phyloP scores from a whole-genome alignment of 148 eudicot species.

The Selenicereus undatus region DNA sequence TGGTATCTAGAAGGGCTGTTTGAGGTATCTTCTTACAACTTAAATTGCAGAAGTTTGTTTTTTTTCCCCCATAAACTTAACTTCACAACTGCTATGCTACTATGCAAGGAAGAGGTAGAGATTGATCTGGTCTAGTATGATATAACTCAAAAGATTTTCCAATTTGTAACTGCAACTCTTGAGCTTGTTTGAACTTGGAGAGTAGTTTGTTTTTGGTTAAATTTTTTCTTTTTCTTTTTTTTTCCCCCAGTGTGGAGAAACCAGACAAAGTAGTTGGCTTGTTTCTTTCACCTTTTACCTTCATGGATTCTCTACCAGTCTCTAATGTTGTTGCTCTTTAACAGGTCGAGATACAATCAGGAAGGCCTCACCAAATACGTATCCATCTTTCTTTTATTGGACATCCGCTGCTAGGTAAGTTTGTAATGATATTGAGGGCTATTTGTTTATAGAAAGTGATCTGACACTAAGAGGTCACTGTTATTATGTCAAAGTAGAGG shows the following conservation, averaged over 20 bases:
- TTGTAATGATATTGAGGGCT: not conserved
- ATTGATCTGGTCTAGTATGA: not conserved
- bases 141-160: not conserved
- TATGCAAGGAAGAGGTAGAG: too few relatives aligned
- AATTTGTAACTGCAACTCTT: not conserved
- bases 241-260: not conserved
- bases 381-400: constrained; percentile 93
- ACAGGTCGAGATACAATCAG: constrained; percentile 94
- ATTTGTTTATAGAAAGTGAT: not conserved
- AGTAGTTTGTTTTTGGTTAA: too few relatives aligned
- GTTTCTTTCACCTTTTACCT: not conserved
- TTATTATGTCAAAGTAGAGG: not conserved
- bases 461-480: not conserved
- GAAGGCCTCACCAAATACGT: constrained; percentile 98
- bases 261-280: not conserved
- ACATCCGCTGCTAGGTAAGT: constrained; percentile 74
- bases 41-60: too few relatives aligned
- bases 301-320: not conserved
- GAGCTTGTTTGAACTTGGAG: not conserved
- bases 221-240: too few relatives aligned
- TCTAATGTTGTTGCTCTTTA: constrained; percentile 16
- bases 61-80: too few relatives aligned
- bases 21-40: too few relatives aligned
- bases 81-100: too few relatives aligned
- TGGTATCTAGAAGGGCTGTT: too few relatives aligned